Evolutionary conservation across 2,329 filamentous ascomycete species (phyloP).

Genomic region (Blastomyces silverae): DNA sequence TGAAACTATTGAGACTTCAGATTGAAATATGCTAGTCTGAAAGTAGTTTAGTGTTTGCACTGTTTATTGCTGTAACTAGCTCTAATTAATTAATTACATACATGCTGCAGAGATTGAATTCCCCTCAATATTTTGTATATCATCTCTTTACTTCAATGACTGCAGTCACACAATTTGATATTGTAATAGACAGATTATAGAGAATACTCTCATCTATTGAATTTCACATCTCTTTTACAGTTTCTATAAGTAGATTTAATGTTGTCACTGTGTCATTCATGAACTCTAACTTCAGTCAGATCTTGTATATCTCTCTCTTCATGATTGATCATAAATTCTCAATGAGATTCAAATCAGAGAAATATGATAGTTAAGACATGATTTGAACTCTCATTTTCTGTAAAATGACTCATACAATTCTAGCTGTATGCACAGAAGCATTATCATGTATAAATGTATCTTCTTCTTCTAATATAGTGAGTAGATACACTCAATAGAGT

Average conservation of each 20-base stretch:
- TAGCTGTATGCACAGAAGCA: constrained; percentile 13
- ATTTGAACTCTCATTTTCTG: constrained; percentile 13
- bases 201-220: constrained; percentile 12
- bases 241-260: neutral
- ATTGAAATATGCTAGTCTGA: too few species aligned
- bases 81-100: too few species aligned
- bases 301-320: constrained; percentile 17
- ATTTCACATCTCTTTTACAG: constrained; percentile 12
- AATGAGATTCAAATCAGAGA: constrained; percentile 21
- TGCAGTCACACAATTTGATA: constrained; percentile 10
- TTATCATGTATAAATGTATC: constrained; percentile 22
- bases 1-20: too few species aligned
- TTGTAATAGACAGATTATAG: constrained; percentile 10
- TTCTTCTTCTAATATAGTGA: neutral
- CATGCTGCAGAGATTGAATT: too few species aligned
- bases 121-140: constrained; percentile 15
- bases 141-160: constrained; percentile 12
- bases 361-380: constrained; percentile 19
- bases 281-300: constrained; percentile 7
- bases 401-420: constrained; percentile 11
- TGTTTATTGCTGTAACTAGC: too few species aligned
- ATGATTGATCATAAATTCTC: constrained; percentile 21
- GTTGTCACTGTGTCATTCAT: neutral
- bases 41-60: too few species aligned
- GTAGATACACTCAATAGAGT: neutral